Base-by-base conservation (phyloP, 345 rosid genomes). In the Anacardium occidentale region DNA sequence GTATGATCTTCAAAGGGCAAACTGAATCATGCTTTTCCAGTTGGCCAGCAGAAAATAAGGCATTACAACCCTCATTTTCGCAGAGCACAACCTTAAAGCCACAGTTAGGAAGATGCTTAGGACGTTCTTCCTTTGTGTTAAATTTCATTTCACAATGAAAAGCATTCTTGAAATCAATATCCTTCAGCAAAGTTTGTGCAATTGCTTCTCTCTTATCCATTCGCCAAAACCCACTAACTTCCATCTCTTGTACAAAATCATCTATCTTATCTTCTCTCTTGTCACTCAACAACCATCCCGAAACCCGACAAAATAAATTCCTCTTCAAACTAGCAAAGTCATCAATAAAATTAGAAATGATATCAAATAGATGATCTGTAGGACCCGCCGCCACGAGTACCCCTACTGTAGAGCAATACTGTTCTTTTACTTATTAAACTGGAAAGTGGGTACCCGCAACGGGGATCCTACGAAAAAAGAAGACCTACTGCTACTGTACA, bases 191-290 rank as follows among this genome's bases (percentile, higher is more conserved):
- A 18, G 74, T 85, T 52, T 82, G n/a, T n/a, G n/a, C n/a, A n/a
- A n/a, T n/a, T n/a, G n/a, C n/a, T n/a, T n/a, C n/a, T n/a, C n/a
- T n/a, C n/a, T n/a, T n/a, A n/a, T n/a, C n/a, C n/a, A 76, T 70
- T 53, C 69, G 67, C 98, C 98, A 94, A 78, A 94, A 94, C 48
- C 88, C 91, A 58, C 83, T 90, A 50, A 81, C 67, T 77, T 92
- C 97, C 97, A 94, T 87, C 75, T 90, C 98, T 61, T 94, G 97
- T 18, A 80, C 84, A 9, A 92, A 85, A 71, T 94, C 98, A 77
- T 94, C 98, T 0, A 92, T 84, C 65, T 83, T 88, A 71, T 94
- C 98, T 74, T 94, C 98, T n/a, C n/a, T n/a, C n/a, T n/a, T n/a
- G n/a, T n/a, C n/a, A n/a, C n/a, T n/a, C n/a, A n/a, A n/a, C n/a